Base-by-base conservation (phyloP, 2,329 filamentous ascomycete genomes). In the Xylariaceae sp. region DNA sequence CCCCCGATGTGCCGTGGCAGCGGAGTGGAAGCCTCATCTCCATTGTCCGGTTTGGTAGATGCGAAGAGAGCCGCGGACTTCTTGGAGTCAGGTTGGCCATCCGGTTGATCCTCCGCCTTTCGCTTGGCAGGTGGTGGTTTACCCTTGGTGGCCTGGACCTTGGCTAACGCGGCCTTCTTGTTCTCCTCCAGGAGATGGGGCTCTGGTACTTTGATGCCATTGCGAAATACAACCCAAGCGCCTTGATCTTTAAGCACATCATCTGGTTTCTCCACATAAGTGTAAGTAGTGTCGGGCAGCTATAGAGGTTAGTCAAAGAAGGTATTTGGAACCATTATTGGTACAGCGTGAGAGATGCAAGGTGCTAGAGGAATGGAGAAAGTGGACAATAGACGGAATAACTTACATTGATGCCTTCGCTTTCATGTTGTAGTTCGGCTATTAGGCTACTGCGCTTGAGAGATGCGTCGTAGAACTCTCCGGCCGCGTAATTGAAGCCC, bases 71-170 rank as follows among this genome's bases (percentile, higher is more conserved):
- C 71, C n/a, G 74, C 73, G 17, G 71, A 71, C 56, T 78, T 78
- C 73, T 85, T 85, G 24, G 78, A 73, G 1, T 76, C 76, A 1
- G 79, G 78, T 60, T 81, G 78, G 19, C 76, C 78, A 17, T 83
- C 81, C 1, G 75, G 75, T 58, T 80, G 78, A 24, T 78, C 79
- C 12, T 77, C 78, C 5, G 82, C 78, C 65, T 78, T 82, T 21
- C 82, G 79, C 72, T 85, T 86, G 67, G 74, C 41, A 65, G 60
- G 49, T 14, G 60, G 49, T 14, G 63, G 47, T 49, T 74, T 65
- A 63, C 69, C 48, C 69, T 75, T 69, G 67, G 71, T 65, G 56
- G 68, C 58, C 62, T 74, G 60, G 60, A 60, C 71, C 63, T 70
- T 62, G 68, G 59, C 53, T 66, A 14, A 40, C 8, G 58, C 54